These are phyloP conservation scores for Usnea hakonensis DNA, from an alignment of 495 filamentous ascomycete genomes.

Conservation along the genomic window DNA sequence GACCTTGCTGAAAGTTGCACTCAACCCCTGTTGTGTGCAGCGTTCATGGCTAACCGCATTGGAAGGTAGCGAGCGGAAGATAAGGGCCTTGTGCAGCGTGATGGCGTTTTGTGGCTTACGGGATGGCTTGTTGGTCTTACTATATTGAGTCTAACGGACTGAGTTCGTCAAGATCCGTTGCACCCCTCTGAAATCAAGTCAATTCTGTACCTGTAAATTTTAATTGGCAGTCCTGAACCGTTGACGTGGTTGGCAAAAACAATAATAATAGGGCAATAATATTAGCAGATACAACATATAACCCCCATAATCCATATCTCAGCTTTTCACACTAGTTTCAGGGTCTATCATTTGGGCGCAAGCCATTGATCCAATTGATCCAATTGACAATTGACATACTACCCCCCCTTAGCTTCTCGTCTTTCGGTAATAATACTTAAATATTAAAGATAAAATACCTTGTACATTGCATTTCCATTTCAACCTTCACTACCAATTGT, in stretches of 20 bases:
- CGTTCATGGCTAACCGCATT: not conserved
- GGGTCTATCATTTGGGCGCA: conserved; percentile 16
- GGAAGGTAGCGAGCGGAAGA: conserved; percentile 13
- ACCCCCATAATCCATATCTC: no score
- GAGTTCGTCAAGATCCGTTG: not conserved
- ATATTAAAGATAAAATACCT: conserved; percentile 5
- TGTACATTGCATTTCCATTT: not conserved
- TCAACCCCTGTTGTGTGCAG: not conserved
- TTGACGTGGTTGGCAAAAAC: conserved; percentile 4
- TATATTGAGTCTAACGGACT: not conserved
- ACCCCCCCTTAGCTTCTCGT: conserved; percentile 4
- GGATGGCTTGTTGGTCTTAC: conserved; percentile 6
- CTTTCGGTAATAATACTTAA: not conserved
- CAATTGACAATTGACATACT: conserved; percentile 6
- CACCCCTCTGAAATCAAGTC: not conserved
- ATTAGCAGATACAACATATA: no score
- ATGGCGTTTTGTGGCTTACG: conserved; percentile 25
- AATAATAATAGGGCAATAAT: no score
- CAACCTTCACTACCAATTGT: not conserved
- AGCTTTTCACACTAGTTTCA: conserved; percentile 6
- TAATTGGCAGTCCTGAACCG: no score
- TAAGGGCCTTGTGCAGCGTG: conserved; percentile 14
- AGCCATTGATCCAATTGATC: conserved; percentile 27
- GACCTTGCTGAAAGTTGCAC: not conserved
- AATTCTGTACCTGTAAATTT: no score